These are phyloP conservation scores for Alliaria petiolata DNA, from an alignment of 345 rosid species.

Conservation along the genomic window DNA sequence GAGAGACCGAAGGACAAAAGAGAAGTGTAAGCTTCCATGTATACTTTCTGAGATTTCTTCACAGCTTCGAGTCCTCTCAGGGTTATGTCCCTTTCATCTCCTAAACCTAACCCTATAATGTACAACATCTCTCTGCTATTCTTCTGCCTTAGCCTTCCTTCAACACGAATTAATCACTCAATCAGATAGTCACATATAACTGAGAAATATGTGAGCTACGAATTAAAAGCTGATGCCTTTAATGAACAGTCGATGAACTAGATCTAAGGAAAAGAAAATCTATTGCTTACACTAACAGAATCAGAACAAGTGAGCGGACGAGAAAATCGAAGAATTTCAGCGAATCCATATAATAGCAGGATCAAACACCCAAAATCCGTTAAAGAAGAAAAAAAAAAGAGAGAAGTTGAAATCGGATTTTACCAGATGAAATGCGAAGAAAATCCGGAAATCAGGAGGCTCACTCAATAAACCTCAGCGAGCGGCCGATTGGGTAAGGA, in stretches of 20 bases:
- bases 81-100: conserved; percentile 81
- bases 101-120: conserved; percentile 80
- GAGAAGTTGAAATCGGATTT: background rate
- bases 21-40: conserved; percentile 93
- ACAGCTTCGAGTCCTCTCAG: conserved; percentile 79
- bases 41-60: conserved; percentile 67
- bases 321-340: background rate
- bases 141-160: background rate
- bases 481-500: background rate
- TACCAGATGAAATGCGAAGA: background rate
- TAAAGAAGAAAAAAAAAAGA: background rate
- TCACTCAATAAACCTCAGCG: conserved; percentile 5
- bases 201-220: background rate
- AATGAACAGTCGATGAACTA: background rate
- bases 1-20: conserved; percentile 90
- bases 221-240: background rate
- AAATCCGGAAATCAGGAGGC: background rate
- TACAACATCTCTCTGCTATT: conserved; percentile 53
- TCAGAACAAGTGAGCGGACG: background rate
- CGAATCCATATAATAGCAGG: background rate
- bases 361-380: background rate
- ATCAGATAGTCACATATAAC: background rate
- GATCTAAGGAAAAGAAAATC: background rate
- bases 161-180: background rate
- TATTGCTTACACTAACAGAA: background rate